Conservation (phyloP, 1,139 yeast species). For the Lodderomyces beijingensis region DNA sequence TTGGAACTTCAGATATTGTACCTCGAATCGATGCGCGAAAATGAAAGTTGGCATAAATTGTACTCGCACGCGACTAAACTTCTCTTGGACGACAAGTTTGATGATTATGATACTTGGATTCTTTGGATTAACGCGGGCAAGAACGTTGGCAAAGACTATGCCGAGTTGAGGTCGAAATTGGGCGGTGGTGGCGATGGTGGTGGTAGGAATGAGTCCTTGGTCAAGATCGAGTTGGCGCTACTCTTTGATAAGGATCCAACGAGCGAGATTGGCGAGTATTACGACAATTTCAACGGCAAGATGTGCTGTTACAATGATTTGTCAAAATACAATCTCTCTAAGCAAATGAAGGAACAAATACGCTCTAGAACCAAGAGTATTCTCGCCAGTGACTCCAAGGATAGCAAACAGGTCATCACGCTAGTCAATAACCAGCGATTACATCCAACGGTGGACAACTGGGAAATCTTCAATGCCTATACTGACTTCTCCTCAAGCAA, state of each 20-base stretch:
- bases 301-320: constrained; percentile 62
- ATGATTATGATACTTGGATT: constrained; percentile 63
- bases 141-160: constrained; percentile 22
- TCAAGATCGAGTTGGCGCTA: constrained; percentile 44
- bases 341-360: constrained; percentile 11
- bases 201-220: constrained; percentile 52
- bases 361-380: not conserved
- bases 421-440: constrained; percentile 52
- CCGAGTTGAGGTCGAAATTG: constrained; percentile 22
- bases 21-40: constrained; percentile 38
- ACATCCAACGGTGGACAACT: constrained; percentile 19
- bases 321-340: constrained; percentile 25
- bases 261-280: constrained; percentile 37
- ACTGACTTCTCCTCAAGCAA: constrained; percentile 6
- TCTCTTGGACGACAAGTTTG: constrained; percentile 41
- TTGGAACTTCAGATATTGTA: constrained; percentile 55
- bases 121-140: constrained; percentile 42
- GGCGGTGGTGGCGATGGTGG: constrained; percentile 15
- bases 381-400: constrained; percentile 7
- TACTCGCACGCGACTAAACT: constrained; percentile 26
- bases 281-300: constrained; percentile 42
- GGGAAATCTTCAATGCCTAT: constrained; percentile 28
- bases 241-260: constrained; percentile 16
- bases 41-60: constrained; percentile 41
- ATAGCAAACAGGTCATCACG: constrained; percentile 30